A percentile compares a stretch with the other conserved stretches of the same genome.
Conservation (phyloP, 1,284 basidiomycete species). For the Athelia psychrophila region DNA sequence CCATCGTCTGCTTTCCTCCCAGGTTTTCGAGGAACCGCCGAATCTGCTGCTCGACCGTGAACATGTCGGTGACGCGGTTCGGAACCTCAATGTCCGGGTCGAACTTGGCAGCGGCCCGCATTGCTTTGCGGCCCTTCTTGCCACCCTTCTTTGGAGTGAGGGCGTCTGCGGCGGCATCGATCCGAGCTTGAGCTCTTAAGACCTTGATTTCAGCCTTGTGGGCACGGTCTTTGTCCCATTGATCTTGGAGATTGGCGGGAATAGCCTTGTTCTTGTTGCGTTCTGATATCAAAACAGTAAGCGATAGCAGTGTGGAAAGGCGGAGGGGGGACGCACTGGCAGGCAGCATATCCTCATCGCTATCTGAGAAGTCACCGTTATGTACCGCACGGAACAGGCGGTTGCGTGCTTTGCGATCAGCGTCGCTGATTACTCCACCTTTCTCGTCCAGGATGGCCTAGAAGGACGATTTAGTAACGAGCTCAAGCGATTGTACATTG, state of each 20-base stretch:
- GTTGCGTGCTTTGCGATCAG: constrained; percentile 52
- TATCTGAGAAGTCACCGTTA: constrained; percentile 51
- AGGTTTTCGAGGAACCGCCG: constrained; percentile 62
- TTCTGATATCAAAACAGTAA: constrained; percentile 29
- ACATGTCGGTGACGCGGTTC: constrained; percentile 51
- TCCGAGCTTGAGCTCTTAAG: constrained; percentile 54
- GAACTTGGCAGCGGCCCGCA: constrained; percentile 48
- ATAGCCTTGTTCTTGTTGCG: constrained; percentile 60
- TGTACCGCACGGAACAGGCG: constrained; percentile 62
- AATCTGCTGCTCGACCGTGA: constrained; percentile 65
- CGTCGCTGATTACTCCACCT: constrained; percentile 29
- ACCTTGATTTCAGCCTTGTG: constrained; percentile 81
- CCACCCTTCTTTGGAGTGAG: constrained; percentile 54
- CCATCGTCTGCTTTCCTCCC: constrained; percentile 49
- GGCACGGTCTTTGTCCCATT: constrained; percentile 79
- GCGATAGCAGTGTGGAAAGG: background rate
- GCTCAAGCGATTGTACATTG: background rate
- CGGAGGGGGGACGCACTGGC: constrained; percentile 26
- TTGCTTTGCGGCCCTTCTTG: constrained; percentile 67
- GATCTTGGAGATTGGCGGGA: constrained; percentile 60
- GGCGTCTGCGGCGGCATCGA: constrained; percentile 55
- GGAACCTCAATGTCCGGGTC: constrained; percentile 46
- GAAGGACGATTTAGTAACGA: background rate
- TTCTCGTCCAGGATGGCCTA: constrained; percentile 48
- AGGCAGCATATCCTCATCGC: constrained; percentile 34